Conservation (phyloP, 208 protist species). For the Acanthamoeba lenticulata region DNA sequence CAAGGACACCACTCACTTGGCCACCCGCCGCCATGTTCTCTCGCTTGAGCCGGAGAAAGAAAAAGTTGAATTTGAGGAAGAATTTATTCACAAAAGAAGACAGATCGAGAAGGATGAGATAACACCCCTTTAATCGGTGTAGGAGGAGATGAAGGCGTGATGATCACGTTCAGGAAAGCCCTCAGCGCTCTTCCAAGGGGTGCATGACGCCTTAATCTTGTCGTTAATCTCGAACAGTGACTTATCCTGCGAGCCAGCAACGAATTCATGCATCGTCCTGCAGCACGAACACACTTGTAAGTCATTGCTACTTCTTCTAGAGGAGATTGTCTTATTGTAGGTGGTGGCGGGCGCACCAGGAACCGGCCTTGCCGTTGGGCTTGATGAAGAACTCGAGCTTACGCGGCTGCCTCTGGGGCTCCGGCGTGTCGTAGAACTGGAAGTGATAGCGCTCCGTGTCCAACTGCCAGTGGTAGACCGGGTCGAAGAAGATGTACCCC, state of each 20-base stretch:
- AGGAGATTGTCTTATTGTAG: background rate
- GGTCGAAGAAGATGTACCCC: conserved; percentile 42
- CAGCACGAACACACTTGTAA: background rate
- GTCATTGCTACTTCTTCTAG: background rate
- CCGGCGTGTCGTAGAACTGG: conserved; percentile 29
- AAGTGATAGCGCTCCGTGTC: conserved; percentile 51
- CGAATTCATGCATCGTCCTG: conserved; percentile 61
- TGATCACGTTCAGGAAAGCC: background rate
- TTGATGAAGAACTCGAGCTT: conserved; percentile 59
- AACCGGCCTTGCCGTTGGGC: conserved; percentile 59
- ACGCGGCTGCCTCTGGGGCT: background rate
- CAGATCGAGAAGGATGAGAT: background rate
- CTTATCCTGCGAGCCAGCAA: background rate
- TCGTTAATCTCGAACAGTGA: conserved; percentile 44
- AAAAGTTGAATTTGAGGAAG: background rate
- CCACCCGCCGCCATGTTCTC: background rate
- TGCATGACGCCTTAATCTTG: conserved; percentile 30
- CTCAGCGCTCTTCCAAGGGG: background rate
- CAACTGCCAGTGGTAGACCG: conserved; percentile 54
- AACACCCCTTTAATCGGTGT: background rate
- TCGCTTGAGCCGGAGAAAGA: no score
- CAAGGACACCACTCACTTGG: background rate
- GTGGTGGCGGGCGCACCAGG: background rate
- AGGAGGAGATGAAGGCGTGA: conserved; percentile 2
- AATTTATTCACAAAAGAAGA: background rate